Conservation (phyloP, 106 monocot genomes). For the Posidonia australis region DNA sequence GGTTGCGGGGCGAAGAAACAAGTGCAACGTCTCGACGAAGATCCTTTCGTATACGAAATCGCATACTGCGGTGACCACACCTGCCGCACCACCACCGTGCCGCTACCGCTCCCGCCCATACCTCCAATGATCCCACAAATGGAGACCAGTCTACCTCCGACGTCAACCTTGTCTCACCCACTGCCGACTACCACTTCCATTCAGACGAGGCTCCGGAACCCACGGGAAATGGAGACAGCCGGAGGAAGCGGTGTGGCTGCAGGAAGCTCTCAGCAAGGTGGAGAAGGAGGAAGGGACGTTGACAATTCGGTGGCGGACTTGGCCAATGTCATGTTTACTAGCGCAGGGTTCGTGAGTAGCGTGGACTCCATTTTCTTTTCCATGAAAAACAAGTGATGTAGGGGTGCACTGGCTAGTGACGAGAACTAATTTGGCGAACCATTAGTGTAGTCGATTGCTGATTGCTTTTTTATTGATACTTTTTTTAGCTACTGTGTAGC, state of each 20-base stretch:
- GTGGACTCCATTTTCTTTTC: constrained; percentile 35
- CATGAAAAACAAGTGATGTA: too few species aligned
- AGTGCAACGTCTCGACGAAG: constrained; percentile 56
- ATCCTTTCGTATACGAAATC: constrained; percentile 46
- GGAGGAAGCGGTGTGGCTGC: background rate
- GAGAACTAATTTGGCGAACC: too few species aligned
- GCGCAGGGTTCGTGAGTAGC: constrained; percentile 25
- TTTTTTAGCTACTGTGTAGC: too few species aligned
- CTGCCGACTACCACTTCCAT: background rate
- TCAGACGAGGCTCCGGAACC: constrained; percentile 3
- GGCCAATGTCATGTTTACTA: constrained; percentile 51
- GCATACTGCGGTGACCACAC: constrained; percentile 45
- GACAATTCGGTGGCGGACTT: constrained; percentile 37
- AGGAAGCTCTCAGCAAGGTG: background rate
- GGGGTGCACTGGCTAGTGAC: too few species aligned
- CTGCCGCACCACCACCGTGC: constrained; percentile 34
- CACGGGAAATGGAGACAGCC: background rate
- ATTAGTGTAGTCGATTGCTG: too few species aligned
- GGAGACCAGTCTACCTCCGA: background rate
- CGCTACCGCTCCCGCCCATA: background rate
- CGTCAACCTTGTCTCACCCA: background rate
- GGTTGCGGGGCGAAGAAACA: constrained; percentile 73
- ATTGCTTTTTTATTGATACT: too few species aligned
- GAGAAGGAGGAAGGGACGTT: constrained; percentile 13
- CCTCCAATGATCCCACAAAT: background rate